These are phyloP conservation scores for Nicotiana undulata DNA, from an alignment of 257 asterid genomes.

Conservation along the genomic window DNA sequence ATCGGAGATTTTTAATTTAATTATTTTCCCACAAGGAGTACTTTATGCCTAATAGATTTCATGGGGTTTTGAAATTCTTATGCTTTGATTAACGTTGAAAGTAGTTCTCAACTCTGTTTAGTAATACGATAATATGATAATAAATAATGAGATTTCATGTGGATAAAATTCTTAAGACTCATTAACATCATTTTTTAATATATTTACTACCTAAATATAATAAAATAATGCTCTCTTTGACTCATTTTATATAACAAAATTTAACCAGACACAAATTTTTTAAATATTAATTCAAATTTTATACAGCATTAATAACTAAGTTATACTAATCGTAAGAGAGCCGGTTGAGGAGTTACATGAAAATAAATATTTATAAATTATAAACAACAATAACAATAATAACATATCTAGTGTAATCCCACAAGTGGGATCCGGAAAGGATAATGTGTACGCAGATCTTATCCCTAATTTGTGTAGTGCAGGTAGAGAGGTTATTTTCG, in stretches of 20 bases:
- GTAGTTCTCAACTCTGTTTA: too few relatives aligned
- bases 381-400: too few relatives aligned
- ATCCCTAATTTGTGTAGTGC: too few relatives aligned
- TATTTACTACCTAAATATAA: neutral
- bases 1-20: neutral
- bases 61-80: neutral
- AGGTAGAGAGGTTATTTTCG: too few relatives aligned
- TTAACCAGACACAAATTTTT: neutral
- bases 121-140: too few relatives aligned
- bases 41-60: neutral
- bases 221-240: neutral
- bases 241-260: neutral
- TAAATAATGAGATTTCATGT: neutral
- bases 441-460: too few relatives aligned
- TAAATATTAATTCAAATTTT: neutral
- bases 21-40: neutral
- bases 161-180: neutral
- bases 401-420: too few relatives aligned
- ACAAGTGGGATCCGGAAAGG: accelerated
- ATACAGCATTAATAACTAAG: too few relatives aligned
- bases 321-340: too few relatives aligned
- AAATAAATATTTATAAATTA: too few relatives aligned
- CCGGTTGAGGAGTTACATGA: too few relatives aligned
- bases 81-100: too few relatives aligned
- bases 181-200: neutral